Evolutionary conservation across 306 rosid genomes (phyloP).

Genomic region (Cucurbita ficifolia): DNA sequence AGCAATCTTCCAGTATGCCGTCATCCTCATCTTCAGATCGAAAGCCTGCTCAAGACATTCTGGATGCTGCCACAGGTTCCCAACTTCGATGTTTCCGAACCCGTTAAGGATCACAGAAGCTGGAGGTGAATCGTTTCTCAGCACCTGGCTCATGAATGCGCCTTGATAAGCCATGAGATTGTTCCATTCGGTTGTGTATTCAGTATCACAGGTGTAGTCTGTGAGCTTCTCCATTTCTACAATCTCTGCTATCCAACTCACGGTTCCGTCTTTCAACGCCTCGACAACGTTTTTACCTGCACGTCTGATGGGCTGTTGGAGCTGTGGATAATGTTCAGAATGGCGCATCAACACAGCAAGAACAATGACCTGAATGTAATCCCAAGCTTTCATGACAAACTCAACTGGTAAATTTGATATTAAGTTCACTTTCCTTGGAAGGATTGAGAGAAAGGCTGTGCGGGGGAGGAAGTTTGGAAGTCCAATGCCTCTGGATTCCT

Average conservation of each 20-base stretch:
- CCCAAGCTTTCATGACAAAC: constrained; percentile 8
- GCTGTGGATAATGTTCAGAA: constrained; percentile 9
- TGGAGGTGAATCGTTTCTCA: neutral
- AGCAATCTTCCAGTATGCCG: constrained; percentile 10
- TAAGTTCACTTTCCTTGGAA: constrained; percentile 3
- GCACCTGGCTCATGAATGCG: neutral
- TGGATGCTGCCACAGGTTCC: constrained; percentile 4
- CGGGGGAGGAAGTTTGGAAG: constrained; percentile 13
- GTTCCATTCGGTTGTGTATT: constrained; percentile 8
- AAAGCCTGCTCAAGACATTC: constrained; percentile 9
- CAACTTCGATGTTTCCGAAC: neutral
- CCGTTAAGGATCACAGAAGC: neutral
- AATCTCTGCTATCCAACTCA: constrained; percentile 6
- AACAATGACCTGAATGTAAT: constrained; percentile 3
- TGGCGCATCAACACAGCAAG: constrained; percentile 11
- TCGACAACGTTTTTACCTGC: constrained; percentile 3
- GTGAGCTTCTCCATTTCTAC: constrained; percentile 12
- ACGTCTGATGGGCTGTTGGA: constrained; percentile 8
- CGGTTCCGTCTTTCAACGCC: neutral
- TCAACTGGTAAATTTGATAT: neutral
- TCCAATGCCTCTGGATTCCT: constrained; percentile 11
- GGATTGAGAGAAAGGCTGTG: constrained; percentile 4
- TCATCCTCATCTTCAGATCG: constrained; percentile 14
- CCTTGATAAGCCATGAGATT: constrained; percentile 3
- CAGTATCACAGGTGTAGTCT: constrained; percentile 10